phyloP scores from a whole-genome alignment of 331 rosid species.

The Saraca asoca region DNA sequence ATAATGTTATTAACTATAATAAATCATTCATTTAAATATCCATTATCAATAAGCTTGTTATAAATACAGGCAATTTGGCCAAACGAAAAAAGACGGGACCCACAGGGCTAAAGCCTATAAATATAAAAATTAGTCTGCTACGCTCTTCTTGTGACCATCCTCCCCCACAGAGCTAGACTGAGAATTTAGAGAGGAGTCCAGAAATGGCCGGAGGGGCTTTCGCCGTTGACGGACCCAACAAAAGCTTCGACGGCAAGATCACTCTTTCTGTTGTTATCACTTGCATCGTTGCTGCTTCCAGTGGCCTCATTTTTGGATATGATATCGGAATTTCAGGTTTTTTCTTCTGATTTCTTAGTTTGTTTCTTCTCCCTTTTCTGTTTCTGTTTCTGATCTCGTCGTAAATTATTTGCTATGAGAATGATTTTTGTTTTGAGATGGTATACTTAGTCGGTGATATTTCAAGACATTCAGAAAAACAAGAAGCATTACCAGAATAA shows the following conservation, averaged over 20 bases:
- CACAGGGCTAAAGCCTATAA: no score
- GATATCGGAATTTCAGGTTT: conserved; percentile 78
- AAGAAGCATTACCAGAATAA: neutral
- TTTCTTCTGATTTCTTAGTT: neutral
- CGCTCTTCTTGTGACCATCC: no score
- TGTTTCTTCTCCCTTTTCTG: neutral
- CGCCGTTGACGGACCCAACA: conserved; percentile 38
- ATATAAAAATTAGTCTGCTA: no score
- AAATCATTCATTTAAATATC: no score
- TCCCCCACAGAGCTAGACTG: no score
- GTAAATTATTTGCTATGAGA: neutral
- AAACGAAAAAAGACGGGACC: no score
- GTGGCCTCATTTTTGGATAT: conserved; percentile 77
- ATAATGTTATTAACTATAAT: no score
- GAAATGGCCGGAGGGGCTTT: conserved; percentile 50
- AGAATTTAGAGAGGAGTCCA: no score
- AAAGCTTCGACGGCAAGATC: conserved; percentile 42
- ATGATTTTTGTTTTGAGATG: neutral
- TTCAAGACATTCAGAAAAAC: neutral
- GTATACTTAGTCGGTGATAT: neutral
- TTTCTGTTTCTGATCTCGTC: neutral
- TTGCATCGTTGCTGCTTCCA: conserved; percentile 73
- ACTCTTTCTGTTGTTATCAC: conserved; percentile 60
- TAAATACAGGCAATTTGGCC: no score
- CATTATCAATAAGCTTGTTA: no score